These are phyloP conservation scores for Picea sitchensis DNA, from an alignment of 75 land plant genomes.

Conservation along the genomic window DNA sequence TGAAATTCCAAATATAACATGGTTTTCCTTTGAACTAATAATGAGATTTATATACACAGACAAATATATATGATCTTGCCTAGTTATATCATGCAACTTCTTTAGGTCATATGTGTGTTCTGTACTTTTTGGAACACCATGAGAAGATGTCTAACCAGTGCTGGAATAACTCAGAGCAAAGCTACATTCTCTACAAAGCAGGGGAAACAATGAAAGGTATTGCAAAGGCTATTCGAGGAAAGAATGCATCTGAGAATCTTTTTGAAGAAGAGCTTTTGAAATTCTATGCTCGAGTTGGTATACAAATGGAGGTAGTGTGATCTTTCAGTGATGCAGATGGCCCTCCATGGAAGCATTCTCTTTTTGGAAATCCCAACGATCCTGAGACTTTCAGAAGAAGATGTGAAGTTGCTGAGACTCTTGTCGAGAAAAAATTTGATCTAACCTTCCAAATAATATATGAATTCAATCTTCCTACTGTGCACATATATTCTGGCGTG, in stretches of 20 bases:
- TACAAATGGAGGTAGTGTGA: conserved; percentile 23
- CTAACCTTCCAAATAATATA: conserved; percentile 82
- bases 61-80: no score
- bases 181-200: no score
- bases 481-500: conserved; percentile 93
- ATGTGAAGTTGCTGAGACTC: conserved; percentile 80
- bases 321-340: conserved; percentile 78
- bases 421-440: conserved; percentile 84
- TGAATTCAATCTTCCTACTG: conserved; percentile 91
- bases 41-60: no score
- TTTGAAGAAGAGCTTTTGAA: conserved; percentile 78
- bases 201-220: no score
- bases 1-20: no score
- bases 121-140: no score
- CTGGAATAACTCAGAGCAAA: no score
- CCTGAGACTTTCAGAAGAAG: conserved; percentile 94
- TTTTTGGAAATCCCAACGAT: conserved; percentile 98
- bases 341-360: conserved; percentile 90
- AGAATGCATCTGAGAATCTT: conserved; percentile 34
- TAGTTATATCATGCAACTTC: no score
- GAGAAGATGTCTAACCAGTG: no score
- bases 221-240: no score
- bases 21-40: no score
- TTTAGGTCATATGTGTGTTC: no score
- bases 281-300: conserved; percentile 62